Evolutionary conservation across 345 rosid species (phyloP).

Genomic region (Hevea brasiliensis): DNA sequence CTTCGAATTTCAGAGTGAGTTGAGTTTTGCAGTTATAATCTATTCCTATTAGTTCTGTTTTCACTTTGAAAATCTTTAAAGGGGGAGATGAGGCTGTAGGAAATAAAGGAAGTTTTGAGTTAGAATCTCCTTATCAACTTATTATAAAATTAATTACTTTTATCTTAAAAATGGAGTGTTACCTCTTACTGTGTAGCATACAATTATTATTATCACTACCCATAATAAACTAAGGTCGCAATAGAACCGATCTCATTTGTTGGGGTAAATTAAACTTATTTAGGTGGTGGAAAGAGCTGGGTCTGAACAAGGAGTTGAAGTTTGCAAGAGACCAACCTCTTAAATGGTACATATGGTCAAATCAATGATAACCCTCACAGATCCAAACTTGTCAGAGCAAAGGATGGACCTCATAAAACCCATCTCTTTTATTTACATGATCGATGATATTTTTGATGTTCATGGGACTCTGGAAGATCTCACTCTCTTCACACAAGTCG

Average conservation of each 20-base stretch:
- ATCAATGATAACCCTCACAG: constrained; percentile 46
- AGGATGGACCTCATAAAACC: constrained; percentile 51
- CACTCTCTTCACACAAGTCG: constrained; percentile 40
- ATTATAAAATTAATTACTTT: too few species aligned
- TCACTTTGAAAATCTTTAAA: not conserved
- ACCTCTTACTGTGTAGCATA: too few species aligned
- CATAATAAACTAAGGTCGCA: too few species aligned
- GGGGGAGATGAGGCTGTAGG: too few species aligned
- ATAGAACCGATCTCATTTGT: too few species aligned
- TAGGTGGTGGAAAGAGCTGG: constrained; percentile 67
- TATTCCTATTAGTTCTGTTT: too few species aligned
- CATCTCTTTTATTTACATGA: constrained; percentile 52
- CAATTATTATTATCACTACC: too few species aligned
- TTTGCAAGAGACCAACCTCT: constrained; percentile 55
- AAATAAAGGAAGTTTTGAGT: too few species aligned
- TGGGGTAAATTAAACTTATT: not conserved
- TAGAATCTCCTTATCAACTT: too few species aligned
- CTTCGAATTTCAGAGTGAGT: constrained; percentile 32
- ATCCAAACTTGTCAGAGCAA: constrained; percentile 46
- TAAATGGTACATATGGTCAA: constrained; percentile 56
- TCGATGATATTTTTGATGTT: constrained; percentile 59
- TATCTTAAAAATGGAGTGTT: too few species aligned
- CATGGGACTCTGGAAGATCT: constrained; percentile 48
- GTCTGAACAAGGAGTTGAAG: constrained; percentile 36
- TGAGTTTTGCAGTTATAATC: too few species aligned